Evolutionary conservation across 1,284 basidiomycete genomes (phyloP).

Genomic region (Trichosporon faecale): DNA sequence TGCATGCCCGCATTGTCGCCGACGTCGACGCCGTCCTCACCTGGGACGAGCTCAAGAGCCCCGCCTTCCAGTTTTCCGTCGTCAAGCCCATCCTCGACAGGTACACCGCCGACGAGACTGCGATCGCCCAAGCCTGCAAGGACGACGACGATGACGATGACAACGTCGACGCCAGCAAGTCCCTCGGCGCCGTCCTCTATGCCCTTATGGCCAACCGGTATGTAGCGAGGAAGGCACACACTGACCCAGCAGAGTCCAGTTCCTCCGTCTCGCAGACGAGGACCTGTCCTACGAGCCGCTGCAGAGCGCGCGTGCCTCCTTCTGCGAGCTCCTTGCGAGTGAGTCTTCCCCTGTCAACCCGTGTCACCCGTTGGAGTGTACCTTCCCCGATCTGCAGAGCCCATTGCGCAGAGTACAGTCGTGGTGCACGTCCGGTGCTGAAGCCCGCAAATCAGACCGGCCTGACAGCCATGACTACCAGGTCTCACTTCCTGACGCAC

Average conservation of each 20-base stretch:
- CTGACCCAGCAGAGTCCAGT: slow-evolving; percentile 58
- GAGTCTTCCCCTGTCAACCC: slow-evolving; percentile 24
- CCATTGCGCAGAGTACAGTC: background rate
- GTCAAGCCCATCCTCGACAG: slow-evolving; percentile 74
- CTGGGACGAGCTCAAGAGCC: slow-evolving; percentile 79
- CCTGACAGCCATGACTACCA: background rate
- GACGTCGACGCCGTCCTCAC: slow-evolving; percentile 67
- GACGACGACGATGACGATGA: background rate
- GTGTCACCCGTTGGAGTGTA: too few relatives aligned
- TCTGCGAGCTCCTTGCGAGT: slow-evolving; percentile 76
- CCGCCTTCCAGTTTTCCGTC: slow-evolving; percentile 78
- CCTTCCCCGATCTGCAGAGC: too few relatives aligned
- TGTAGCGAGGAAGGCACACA: background rate
- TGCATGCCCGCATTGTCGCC: slow-evolving; percentile 35
- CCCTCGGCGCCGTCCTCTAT: slow-evolving; percentile 39
- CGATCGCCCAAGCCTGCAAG: background rate
- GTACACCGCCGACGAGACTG: slow-evolving; percentile 63
- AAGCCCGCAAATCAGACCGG: too few relatives aligned
- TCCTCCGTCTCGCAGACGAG: slow-evolving; percentile 55
- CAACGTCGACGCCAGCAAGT: slow-evolving; percentile 8
- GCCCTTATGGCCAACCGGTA: slow-evolving; percentile 49
- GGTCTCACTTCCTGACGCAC: background rate
- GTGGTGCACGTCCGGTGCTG: background rate
- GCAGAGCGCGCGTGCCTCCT: slow-evolving; percentile 65
- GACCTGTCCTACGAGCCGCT: slow-evolving; percentile 73